Conservation (phyloP, 768 basidiomycete genomes). For the Lyophyllum semitale region DNA sequence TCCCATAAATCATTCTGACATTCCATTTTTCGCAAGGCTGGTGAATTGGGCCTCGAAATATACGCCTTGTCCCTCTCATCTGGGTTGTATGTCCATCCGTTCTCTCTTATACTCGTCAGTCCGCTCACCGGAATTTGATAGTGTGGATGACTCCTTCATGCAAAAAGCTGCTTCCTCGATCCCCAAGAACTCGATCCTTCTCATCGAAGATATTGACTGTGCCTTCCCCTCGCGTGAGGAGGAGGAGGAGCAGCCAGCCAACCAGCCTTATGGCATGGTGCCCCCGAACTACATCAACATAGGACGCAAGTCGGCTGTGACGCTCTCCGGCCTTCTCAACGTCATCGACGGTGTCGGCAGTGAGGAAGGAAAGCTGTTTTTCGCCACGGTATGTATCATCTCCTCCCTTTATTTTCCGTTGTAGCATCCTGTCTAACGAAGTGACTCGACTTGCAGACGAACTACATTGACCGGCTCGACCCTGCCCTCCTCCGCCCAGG, state of each 20-base stretch:
- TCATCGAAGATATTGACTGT: constrained; percentile 65
- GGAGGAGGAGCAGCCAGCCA: constrained; percentile 12
- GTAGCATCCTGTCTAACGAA: not conserved
- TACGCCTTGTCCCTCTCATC: constrained; percentile 61
- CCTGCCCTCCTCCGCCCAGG: constrained; percentile 58
- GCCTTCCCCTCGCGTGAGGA: constrained; percentile 54
- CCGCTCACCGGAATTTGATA: constrained; percentile 18
- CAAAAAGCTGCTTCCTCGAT: constrained; percentile 45
- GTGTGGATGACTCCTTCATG: constrained; percentile 52
- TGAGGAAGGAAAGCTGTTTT: constrained; percentile 63
- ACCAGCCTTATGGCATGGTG: constrained; percentile 10
- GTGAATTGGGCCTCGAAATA: constrained; percentile 83
- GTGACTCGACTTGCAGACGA: constrained; percentile 38
- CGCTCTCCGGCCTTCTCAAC: constrained; percentile 57
- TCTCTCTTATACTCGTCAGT: not conserved
- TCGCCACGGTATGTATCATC: constrained; percentile 48
- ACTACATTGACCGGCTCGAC: constrained; percentile 57
- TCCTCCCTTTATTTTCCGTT: not conserved
- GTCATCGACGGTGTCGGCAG: constrained; percentile 62
- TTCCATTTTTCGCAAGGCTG: constrained; percentile 30
- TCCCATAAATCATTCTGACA: not conserved
- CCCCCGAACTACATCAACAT: not conserved
- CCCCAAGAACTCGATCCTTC: constrained; percentile 53
- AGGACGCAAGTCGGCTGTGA: constrained; percentile 36
- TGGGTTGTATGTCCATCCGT: constrained; percentile 36